Conservation (phyloP, 495 filamentous ascomycete species). For the Aspergillus leporis region DNA sequence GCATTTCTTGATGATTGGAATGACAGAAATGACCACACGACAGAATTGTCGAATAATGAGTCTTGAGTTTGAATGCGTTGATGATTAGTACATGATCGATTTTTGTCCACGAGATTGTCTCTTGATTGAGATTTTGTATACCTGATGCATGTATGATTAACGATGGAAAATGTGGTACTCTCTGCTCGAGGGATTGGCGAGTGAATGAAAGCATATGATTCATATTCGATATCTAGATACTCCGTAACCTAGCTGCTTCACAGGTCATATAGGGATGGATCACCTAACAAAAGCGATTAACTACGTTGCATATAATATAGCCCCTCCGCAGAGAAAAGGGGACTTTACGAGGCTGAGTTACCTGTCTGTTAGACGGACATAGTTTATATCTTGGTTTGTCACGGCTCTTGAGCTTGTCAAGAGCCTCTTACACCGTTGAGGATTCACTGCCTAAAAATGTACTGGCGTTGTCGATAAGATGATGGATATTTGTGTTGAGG, state of each 20-base stretch:
- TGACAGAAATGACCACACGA: slow-evolving; percentile 24
- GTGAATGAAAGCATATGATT: background rate
- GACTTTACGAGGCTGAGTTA: too few species aligned
- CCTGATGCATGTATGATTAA: slow-evolving; percentile 7
- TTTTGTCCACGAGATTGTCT: background rate
- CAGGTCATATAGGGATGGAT: too few species aligned
- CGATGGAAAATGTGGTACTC: background rate
- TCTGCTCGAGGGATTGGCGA: background rate
- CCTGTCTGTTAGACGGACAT: too few species aligned
- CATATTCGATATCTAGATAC: background rate
- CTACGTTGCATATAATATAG: too few species aligned
- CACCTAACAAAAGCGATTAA: too few species aligned
- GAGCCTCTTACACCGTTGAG: too few species aligned
- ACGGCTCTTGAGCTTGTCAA: too few species aligned
- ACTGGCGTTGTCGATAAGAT: too few species aligned
- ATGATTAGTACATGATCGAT: background rate
- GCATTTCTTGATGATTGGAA: slow-evolving; percentile 17
- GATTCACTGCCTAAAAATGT: too few species aligned
- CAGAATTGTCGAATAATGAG: slow-evolving; percentile 6
- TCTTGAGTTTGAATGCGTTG: background rate
- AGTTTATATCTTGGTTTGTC: too few species aligned
- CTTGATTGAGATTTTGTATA: slow-evolving; percentile 6
- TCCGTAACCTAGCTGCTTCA: background rate
- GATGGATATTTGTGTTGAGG: too few species aligned
- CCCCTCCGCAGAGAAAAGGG: too few species aligned